Evolutionary conservation across 345 rosid genomes (phyloP), one percentile per base, ranked within the genome.

Genomic region (Brassica carinata): DNA sequence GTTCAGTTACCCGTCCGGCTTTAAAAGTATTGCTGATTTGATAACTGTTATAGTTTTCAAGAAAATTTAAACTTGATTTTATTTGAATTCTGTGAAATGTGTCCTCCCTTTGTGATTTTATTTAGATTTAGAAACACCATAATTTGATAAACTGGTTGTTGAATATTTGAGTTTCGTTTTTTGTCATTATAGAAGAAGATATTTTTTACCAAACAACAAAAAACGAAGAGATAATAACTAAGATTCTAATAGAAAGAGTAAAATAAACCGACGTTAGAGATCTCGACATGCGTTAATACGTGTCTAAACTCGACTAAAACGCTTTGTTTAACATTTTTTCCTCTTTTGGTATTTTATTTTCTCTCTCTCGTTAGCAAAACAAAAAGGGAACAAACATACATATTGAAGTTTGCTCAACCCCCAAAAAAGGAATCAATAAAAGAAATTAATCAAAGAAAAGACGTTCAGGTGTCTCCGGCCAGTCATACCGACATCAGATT

Each of bases 401-500:
- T 53, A 14, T 53, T 5, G 19, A 53, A n/a, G 58, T 53, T n/a
- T n/a, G 17, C 58, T 53, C 8, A 14, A 43, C 51, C 58, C 57
- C 58, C 55, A 13, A 53, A 53, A 53, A 53, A 53, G 58, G 58
- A 53, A 53, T 53, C 26, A n/a, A 53, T 43, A n/a, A 17, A 55
- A 17, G 2, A 55, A 55, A 17, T 2, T 51, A 55, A 55, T 55
- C 17, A 55, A 55, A 2, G 62, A 6, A 8, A 55, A 55, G 7
- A 55, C 62, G 23, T 55, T 55, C 62, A 17, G 62, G 58, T 53
- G 59, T n/a, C 19, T 59, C 76, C 76, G 76, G 10, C 19, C 4
- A 77, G 64, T 77, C 1, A 31, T 19, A 43, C 51, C 10, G 17
- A 64, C 61, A 72, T 38, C 58, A 26, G 34, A 11, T 11, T 58